Percentiles rank a stretch among this genome's conserved stretches.
Evolutionary conservation across 768 basidiomycete genomes (phyloP).

Genomic region (Tylopilus felleus): DNA sequence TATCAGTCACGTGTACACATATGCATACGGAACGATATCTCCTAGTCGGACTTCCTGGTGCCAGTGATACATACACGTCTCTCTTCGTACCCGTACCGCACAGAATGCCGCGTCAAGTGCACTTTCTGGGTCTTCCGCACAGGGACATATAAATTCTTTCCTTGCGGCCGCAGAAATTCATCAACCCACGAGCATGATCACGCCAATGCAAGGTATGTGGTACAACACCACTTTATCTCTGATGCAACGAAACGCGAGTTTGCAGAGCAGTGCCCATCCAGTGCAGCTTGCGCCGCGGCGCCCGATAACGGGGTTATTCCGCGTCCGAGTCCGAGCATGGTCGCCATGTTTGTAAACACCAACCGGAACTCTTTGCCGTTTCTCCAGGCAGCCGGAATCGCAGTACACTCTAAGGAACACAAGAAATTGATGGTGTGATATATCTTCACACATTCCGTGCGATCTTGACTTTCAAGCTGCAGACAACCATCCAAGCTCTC

Average conservation of each 20-base stretch:
- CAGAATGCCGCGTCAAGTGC: background rate
- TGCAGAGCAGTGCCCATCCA: constrained; percentile 1
- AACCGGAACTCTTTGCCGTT: background rate
- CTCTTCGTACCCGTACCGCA: background rate
- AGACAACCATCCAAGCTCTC: constrained; percentile 11
- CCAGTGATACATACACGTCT: background rate
- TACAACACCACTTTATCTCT: too few species aligned
- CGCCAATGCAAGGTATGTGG: constrained; percentile 2
- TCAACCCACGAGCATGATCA: background rate
- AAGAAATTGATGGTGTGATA: constrained; percentile 4
- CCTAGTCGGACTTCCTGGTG: too few species aligned
- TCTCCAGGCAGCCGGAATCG: constrained; percentile 2
- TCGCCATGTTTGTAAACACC: background rate
- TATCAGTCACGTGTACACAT: constrained; percentile 16
- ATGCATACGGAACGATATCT: too few species aligned
- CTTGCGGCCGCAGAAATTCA: background rate
- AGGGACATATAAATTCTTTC: background rate
- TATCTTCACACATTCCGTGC: background rate
- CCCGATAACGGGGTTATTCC: background rate
- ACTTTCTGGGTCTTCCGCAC: background rate
- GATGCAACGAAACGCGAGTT: background rate
- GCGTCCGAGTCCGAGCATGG: background rate
- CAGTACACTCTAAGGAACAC: constrained; percentile 2
- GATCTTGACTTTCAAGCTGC: background rate
- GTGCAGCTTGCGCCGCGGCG: background rate